Conservation (phyloP, 305 asterid species). For the Coffea humblotiana region DNA sequence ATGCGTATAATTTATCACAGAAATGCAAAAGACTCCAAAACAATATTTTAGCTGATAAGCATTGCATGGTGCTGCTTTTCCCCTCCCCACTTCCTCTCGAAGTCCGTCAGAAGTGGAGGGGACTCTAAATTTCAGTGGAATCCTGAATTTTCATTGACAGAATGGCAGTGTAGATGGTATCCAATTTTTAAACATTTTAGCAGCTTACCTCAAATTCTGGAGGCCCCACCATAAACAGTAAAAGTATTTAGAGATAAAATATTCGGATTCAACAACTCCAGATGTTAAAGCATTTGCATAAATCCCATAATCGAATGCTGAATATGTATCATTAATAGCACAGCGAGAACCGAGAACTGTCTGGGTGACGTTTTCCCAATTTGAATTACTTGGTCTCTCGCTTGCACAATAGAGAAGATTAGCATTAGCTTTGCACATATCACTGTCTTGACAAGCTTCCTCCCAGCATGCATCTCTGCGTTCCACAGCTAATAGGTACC, state of each 20-base stretch:
- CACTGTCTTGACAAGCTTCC: conserved; percentile 51
- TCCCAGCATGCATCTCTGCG: conserved; percentile 88
- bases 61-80: not conserved
- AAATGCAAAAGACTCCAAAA: not conserved
- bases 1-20: not conserved
- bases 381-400: conserved; percentile 37
- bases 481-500: conserved; percentile 88
- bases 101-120: not conserved
- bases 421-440: conserved; percentile 33
- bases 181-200: not conserved
- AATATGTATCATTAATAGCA: conserved; percentile 41
- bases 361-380: conserved; percentile 56
- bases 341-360: conserved; percentile 61
- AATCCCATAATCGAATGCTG: conserved; percentile 66
- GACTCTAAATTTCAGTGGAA: too few relatives aligned
- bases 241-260: conserved; percentile 64
- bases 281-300: conserved; percentile 68
- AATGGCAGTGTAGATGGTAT: not conserved
- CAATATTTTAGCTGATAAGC: not conserved
- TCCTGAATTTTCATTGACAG: not conserved
- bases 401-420: conserved; percentile 63
- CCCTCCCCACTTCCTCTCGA: not conserved
- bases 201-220: conserved; percentile 73
- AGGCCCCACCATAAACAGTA: conserved; percentile 98
- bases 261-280: conserved; percentile 68